Evolutionary conservation across 768 basidiomycete genomes (phyloP).

Genomic region (Tulasnella sp.): DNA sequence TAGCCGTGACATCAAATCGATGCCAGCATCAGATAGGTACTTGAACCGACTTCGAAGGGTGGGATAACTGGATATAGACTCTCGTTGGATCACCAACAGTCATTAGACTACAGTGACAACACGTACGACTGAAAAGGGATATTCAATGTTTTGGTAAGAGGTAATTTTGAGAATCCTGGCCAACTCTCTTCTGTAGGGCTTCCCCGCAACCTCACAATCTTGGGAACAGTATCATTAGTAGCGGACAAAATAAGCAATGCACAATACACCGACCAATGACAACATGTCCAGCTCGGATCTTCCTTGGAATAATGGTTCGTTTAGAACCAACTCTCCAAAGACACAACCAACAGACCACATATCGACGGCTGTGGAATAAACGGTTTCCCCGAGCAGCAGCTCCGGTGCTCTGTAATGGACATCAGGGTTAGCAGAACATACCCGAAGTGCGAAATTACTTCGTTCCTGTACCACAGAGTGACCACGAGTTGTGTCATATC

Average conservation of each 20-base stretch:
- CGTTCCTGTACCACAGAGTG: constrained; percentile 95
- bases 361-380: constrained; percentile 91
- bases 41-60: constrained; percentile 70
- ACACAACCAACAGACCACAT: constrained; percentile 99
- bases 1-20: constrained; percentile 70
- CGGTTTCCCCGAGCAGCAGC: constrained; percentile 82
- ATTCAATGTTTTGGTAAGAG: constrained; percentile 66
- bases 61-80: constrained; percentile 27
- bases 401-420: constrained; percentile 64
- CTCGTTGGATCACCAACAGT: neutral
- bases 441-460: constrained; percentile 20
- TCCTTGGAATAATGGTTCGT: constrained; percentile 96
- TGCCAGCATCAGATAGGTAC: constrained; percentile 67
- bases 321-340: constrained; percentile 88
- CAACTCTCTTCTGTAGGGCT: constrained; percentile 79
- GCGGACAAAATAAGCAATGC: neutral
- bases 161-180: constrained; percentile 72
- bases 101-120: constrained; percentile 23
- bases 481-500: constrained; percentile 97
- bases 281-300: constrained; percentile 88
- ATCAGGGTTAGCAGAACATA: neutral
- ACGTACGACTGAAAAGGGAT: constrained; percentile 57
- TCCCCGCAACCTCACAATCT: constrained; percentile 88
- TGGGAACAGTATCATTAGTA: neutral
- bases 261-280: constrained; percentile 39